phyloP scores from a whole-genome alignment of 2,329 filamentous ascomycete genomes.

The Coniochaeta hoffmannii region DNA sequence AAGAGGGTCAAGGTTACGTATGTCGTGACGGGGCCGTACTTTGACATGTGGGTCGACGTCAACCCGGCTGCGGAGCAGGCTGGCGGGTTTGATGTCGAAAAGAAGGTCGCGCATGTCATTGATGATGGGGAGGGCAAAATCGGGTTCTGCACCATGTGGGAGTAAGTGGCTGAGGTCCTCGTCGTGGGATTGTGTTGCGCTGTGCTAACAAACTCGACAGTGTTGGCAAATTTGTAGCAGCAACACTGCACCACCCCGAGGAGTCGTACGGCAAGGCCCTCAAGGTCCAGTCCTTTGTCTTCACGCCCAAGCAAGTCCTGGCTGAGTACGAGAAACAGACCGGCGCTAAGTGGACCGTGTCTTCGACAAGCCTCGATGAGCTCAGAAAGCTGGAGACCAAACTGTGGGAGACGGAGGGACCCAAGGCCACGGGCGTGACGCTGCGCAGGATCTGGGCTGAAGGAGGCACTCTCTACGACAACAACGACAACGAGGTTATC shows the following conservation, averaged over 20 bases:
- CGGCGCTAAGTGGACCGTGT: constrained; percentile 46
- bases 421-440: constrained; percentile 48
- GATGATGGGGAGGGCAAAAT: constrained; percentile 55
- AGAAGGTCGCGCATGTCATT: constrained; percentile 51
- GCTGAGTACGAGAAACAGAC: constrained; percentile 64
- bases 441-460: constrained; percentile 65
- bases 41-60: constrained; percentile 50
- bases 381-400: constrained; percentile 50
- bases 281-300: constrained; percentile 65
- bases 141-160: constrained; percentile 63
- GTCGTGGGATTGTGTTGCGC: background rate
- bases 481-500: constrained; percentile 57
- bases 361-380: constrained; percentile 42
- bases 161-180: constrained; percentile 39
- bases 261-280: constrained; percentile 47
- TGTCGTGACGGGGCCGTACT: constrained; percentile 63
- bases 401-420: constrained; percentile 45
- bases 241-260: constrained; percentile 50
- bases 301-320: constrained; percentile 54
- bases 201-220: constrained; percentile 23
- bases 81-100: constrained; percentile 52
- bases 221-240: constrained; percentile 59
- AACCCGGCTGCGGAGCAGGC: constrained; percentile 27
- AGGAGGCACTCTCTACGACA: constrained; percentile 63
- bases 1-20: constrained; percentile 54